Conservation (phyloP, 208 protist species). For the Lotmaria passim region DNA sequence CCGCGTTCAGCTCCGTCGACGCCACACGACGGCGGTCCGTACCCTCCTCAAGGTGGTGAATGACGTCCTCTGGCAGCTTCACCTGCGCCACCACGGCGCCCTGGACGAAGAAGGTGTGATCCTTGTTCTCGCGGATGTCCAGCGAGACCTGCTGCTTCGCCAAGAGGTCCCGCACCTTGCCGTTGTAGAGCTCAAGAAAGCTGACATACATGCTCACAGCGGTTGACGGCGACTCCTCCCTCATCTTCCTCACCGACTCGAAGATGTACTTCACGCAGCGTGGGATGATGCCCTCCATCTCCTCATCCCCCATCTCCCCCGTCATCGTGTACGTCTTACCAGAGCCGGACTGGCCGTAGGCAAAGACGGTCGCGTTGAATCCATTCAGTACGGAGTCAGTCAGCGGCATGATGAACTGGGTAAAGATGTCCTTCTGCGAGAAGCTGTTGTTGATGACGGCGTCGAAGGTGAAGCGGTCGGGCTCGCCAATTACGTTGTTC, state of each 20-base stretch:
- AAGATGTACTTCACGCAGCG: conserved; percentile 87
- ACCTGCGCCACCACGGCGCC: conserved; percentile 75
- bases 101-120: conserved; percentile 88
- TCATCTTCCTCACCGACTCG: conserved; percentile 55
- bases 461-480: conserved; percentile 89
- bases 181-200: conserved; percentile 91
- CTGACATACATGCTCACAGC: conserved; percentile 78
- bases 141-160: conserved; percentile 87
- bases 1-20: conserved; percentile 88
- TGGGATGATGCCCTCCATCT: conserved; percentile 79
- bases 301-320: conserved; percentile 62
- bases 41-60: conserved; percentile 86
- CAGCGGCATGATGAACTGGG: conserved; percentile 85
- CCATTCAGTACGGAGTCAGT: conserved; percentile 87
- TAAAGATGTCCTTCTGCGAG: conserved; percentile 87
- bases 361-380: conserved; percentile 95
- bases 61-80: conserved; percentile 78
- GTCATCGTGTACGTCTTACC: conserved; percentile 96
- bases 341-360: conserved; percentile 95
- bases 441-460: conserved; percentile 92
- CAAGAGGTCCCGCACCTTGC: conserved; percentile 87
- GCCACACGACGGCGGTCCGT: conserved; percentile 83
- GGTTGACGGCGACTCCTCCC: conserved; percentile 42
- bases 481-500: conserved; percentile 58
- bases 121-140: conserved; percentile 81